Conservation (phyloP, 2,329 filamentous ascomycete genomes). For the Alternaria sp. region DNA sequence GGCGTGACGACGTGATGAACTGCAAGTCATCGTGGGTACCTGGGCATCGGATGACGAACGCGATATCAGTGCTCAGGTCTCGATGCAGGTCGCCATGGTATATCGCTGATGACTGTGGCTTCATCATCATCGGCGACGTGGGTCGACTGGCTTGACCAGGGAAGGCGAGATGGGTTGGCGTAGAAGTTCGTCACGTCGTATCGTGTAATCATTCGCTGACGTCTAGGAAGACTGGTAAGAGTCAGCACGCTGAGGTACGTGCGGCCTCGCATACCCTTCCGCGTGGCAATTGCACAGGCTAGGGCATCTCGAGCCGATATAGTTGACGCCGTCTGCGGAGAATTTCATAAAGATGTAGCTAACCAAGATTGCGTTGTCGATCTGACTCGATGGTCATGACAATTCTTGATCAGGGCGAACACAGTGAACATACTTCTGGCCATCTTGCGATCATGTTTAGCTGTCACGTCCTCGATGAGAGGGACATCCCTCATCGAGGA, state of each 20-base stretch:
- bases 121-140: background rate
- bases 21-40: background rate
- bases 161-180: background rate
- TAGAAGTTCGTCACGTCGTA: background rate
- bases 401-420: background rate
- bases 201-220: slow-evolving; percentile 3
- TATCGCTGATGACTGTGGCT: slow-evolving; percentile 3
- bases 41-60: background rate
- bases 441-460: background rate
- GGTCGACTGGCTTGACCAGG: background rate
- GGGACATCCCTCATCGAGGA: background rate
- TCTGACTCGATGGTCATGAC: slow-evolving; percentile 1
- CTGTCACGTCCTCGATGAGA: background rate
- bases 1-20: background rate
- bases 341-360: background rate
- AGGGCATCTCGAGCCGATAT: slow-evolving; percentile 12
- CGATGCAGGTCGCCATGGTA: slow-evolving; percentile 1
- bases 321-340: slow-evolving; percentile 5
- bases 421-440: background rate
- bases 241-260: slow-evolving; percentile 10
- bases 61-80: background rate
- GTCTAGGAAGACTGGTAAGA: background rate
- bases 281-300: background rate
- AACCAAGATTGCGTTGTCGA: slow-evolving; percentile 4
- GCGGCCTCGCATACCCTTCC: slow-evolving; percentile 3